Evolutionary conservation across 805 yeast genomes (phyloP), one percentile per base, ranked within the genome.

Genomic region (Yamadazyma philogaea): DNA sequence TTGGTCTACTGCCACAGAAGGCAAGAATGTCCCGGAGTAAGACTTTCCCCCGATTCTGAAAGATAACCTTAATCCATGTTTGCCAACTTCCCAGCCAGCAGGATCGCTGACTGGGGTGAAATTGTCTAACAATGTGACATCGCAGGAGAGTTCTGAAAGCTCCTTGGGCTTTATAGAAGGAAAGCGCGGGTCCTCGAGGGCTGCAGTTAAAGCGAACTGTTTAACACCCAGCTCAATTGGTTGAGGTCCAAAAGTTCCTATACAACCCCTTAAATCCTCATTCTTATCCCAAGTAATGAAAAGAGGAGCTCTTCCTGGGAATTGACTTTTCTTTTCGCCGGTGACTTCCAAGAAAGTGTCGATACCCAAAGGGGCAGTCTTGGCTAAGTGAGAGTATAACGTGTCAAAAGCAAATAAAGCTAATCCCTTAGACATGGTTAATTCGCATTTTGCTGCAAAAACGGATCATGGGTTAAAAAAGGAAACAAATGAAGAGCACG

Each of bases 1-100:
- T 52, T 90, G 95, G 51, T 91, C 98, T 4, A 66, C 72, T 17
- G 96, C 95, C 1, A 93, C 98, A 32, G 81, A 85, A 0, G 99
- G 99, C 31, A 93, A 64, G 52, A 88, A 93, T 0, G 98, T 93
- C 0, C 97, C 88, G 38, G 83, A 77, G 42, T 68, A 72, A 0
- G 56, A 45, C 3, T 63, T 55, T 1, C 75, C 72, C 6, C 57
- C 51, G 16, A 64, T 53, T 8, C 56, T 56, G 51, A 87, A 79
- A 14, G 64, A 58, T 5, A 89, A 74, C 42, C 79, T 72, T 15
- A 93, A 75, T 0, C 99, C 99, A 60, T 93, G 93, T 11, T 55
- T 57, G 0, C 99, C 98, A 36, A 91, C 59, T 6, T 62, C 72
- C 98, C 98, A 93, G 54, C 86, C 85, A 38, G 70, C 61, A 0